These are phyloP conservation scores for Sonneratia caseolaris DNA, from an alignment of 345 rosid genomes.

Conservation along the genomic window DNA sequence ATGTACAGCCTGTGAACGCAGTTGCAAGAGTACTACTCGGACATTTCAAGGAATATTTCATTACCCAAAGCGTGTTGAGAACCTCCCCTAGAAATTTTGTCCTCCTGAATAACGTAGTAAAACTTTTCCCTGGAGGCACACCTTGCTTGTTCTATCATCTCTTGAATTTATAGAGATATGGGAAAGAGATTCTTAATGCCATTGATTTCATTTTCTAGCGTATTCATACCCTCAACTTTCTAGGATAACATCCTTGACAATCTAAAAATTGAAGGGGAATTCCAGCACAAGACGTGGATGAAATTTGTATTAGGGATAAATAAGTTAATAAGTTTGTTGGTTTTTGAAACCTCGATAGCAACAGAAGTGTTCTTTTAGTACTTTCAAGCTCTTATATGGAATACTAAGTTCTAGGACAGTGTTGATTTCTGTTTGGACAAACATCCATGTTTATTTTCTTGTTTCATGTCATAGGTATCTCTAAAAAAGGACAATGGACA, in stretches of 20 bases:
- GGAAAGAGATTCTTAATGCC: not conserved
- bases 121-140: not conserved
- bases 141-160: not conserved
- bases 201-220: not conserved
- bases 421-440: not conserved
- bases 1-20: not conserved
- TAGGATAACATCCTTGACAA: not conserved
- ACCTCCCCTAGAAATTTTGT: not conserved
- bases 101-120: not conserved
- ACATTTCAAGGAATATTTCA: not conserved
- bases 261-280: not conserved
- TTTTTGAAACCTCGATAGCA: not conserved
- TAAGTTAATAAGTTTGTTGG: not conserved
- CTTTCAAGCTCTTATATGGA: not conserved
- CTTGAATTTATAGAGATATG: not conserved
- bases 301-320: not conserved
- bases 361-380: not conserved
- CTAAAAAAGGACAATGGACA: constrained; percentile 51
- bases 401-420: not conserved
- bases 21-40: not conserved
- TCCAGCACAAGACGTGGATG: not conserved
- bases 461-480: constrained; percentile 24
- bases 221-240: not conserved
- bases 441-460: not conserved
- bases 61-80: not conserved